Base-by-base conservation (phyloP, 192 early-diverging fungal genomes). In the Mortierella hygrophila region DNA sequence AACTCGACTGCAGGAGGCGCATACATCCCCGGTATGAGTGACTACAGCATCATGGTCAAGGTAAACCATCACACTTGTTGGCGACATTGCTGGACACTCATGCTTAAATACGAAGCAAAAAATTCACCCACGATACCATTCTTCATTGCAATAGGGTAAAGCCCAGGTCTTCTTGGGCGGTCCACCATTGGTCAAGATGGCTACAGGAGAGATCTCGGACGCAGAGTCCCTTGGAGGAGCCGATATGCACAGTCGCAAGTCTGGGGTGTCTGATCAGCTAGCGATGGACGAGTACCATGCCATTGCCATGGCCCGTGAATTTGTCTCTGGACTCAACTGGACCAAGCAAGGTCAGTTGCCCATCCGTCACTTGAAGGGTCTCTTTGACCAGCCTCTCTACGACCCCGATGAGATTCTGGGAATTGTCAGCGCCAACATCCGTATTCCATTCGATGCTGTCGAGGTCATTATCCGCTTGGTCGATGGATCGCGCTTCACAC, bases 101-200 rank as follows among this genome's bases (percentile, higher is more conserved):
- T 46, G 42, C 60, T 2, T 32, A 15, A 32, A 0, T 26, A 11
- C 26, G 6, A 37, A 38, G 4, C 0, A 8, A 6, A 46, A 65
- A n/a, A 10, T 40, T 68, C 9, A 41, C 23, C 15, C 7, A 37
- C 9, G 21, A n/a, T 16, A 38, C 11, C 10, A 4, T 70, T 52
- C 35, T 5, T 46, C 11, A 26, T 38, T 41, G 23, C 29, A 60
- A 72, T 72, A 89, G 90, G 91, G 92, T 57, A 89, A 93, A 74
- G 93, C 93, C 42, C 91, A 93, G 73, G 93, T 94, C 13, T 94
- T 93, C 77, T 79, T 94, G 55, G 93, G 93, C 54, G 93, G 93
- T 16, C 93, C 93, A 65, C 93, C 93, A 35, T 75, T 94, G 57
- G 93, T 94, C 70, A 88, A 93, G 78, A 92, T 93, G 93, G 93